Percentiles rank a stretch among this genome's conserved stretches.
Evolutionary conservation across 1,284 basidiomycete species (phyloP).

Genomic region (Peniophora sp.): DNA sequence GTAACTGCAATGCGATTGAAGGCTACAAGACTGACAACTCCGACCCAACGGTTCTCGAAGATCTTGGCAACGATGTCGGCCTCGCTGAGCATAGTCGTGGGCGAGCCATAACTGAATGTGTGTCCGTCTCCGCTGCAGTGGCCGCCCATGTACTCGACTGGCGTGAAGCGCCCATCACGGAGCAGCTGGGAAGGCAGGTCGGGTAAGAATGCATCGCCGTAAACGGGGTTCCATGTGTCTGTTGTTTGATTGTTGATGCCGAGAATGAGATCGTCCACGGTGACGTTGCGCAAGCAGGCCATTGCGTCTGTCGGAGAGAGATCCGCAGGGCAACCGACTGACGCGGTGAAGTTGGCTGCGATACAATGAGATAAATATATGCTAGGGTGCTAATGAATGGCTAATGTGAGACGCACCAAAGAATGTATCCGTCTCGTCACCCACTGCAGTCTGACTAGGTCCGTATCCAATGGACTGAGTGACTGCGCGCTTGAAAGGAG

Average conservation of each 20-base stretch:
- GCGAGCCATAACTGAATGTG: slow-evolving; percentile 31
- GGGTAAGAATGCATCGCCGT: slow-evolving; percentile 33
- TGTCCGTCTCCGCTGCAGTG: slow-evolving; percentile 36
- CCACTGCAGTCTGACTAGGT: slow-evolving; percentile 21
- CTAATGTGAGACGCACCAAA: slow-evolving; percentile 22
- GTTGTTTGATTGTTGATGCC: slow-evolving; percentile 27
- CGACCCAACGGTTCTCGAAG: slow-evolving; percentile 23
- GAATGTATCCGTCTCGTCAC: slow-evolving; percentile 20
- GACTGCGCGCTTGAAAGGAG: slow-evolving; percentile 30
- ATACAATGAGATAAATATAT: not conserved
- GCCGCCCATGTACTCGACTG: slow-evolving; percentile 33
- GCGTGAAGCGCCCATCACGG: slow-evolving; percentile 25
- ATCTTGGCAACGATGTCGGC: slow-evolving; percentile 29
- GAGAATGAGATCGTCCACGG: slow-evolving; percentile 28
- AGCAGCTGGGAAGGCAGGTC: slow-evolving; percentile 34
- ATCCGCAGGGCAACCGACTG: slow-evolving; percentile 24
- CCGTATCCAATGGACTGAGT: slow-evolving; percentile 38
- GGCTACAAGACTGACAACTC: slow-evolving; percentile 22
- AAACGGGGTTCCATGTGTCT: slow-evolving; percentile 26
- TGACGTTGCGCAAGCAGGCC: slow-evolving; percentile 31
- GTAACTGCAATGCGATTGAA: not conserved
- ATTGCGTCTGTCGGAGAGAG: slow-evolving; percentile 18
- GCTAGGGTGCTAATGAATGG: not conserved
- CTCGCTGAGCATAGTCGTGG: slow-evolving; percentile 29
- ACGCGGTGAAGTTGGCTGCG: slow-evolving; percentile 23